Evolutionary conservation across 2,329 filamentous ascomycete genomes (phyloP), one percentile per base, ranked within the genome.

Genomic region (Sarocladium strictum): DNA sequence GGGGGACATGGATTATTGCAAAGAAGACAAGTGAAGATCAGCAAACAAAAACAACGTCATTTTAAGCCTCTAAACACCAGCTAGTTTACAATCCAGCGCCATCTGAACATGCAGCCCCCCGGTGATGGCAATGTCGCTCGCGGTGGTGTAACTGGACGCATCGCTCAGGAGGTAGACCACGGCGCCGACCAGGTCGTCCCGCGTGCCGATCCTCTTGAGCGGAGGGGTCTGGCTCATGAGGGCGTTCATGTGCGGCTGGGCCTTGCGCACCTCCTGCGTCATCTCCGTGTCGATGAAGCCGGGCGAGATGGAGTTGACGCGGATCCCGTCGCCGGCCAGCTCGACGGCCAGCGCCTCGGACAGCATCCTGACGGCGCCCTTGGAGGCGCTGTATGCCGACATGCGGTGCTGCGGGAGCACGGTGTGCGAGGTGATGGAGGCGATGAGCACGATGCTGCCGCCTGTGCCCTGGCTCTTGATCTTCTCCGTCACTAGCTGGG

Each of bases 161-260:
- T 81, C 77, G 54, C 70, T 76, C 17, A 81, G 61, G 53, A 81
- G 63, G 58, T 80, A 81, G 6, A 80, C 76, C 59, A 80, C 81
- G 1, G 78, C 78, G n/a, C 77, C 77, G 2, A 77, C 77, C 4
- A 81, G 63, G 63, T 81, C 78, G 56, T 76, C 70, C 0, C 75
- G 73, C 52, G 76, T 70, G 0, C 77, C 78, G 35, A 81, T 58
- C 33, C 77, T 65, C 17, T 76, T 76, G 68, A 81, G 79, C 3
- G 77, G 77, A 3, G 77, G 76, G 59, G 80, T 80, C 60, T 81
- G 80, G 63, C 78, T 75, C 67, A 81, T 72, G 65, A 80, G 76
- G 58, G 72, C 65, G 56, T 78, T 74, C 78, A 76, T 81, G 60
- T 80, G 77, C 0, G 76, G 74, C 12, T 72, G 68, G 17, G 73